Percentiles rank a stretch among this genome's conserved stretches.
These are phyloP conservation scores for Rutidosis leptorrhynchoides DNA, from an alignment of 129 eudicot species.

Conservation along the genomic window DNA sequence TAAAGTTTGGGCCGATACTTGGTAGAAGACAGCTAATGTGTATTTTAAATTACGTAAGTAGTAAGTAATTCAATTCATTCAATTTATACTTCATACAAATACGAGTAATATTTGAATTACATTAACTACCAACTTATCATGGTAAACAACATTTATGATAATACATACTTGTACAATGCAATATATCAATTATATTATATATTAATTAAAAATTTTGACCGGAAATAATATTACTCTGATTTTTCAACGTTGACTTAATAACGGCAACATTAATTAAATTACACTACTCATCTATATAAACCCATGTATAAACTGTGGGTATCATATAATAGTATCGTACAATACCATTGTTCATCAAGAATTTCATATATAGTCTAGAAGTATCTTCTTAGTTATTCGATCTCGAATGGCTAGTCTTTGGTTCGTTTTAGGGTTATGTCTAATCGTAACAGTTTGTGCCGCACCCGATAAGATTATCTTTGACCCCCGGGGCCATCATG, in stretches of 20 bases:
- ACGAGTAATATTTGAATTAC: not conserved
- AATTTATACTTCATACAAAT: no score
- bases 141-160: not conserved
- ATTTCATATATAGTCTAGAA: not conserved
- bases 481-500: not conserved
- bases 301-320: constrained; percentile 15
- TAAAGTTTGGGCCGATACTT: no score
- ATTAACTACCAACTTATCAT: not conserved
- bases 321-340: not conserved
- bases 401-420: constrained; percentile 12
- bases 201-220: no score
- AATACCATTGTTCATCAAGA: not conserved
- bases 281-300: constrained; percentile 32
- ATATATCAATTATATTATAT: no score
- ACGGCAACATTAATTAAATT: constrained; percentile 16
- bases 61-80: not conserved
- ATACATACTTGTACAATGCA: no score
- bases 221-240: not conserved
- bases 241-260: constrained; percentile 4
- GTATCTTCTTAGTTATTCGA: not conserved
- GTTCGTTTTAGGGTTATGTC: constrained; percentile 22
- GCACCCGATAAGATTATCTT: constrained; percentile 8
- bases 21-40: not conserved
- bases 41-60: not conserved
- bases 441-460: not conserved